Evolutionary conservation across 345 rosid genomes (phyloP).

Genomic region (Lumnitzera racemosa): DNA sequence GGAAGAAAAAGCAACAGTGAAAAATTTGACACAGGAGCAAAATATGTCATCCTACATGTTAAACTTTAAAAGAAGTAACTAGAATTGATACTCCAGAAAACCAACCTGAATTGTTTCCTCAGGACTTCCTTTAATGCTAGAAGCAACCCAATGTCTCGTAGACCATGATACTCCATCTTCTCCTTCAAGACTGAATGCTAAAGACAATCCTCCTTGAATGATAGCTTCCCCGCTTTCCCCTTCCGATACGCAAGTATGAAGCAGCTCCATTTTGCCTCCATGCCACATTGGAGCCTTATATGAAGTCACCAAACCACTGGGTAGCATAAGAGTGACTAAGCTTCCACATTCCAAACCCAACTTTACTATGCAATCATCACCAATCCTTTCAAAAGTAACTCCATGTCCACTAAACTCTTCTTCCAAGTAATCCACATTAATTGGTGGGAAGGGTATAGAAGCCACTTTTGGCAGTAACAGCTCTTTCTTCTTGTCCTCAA

Average conservation of each 20-base stretch:
- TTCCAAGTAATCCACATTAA: conserved; percentile 57
- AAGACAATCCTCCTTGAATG: conserved; percentile 71
- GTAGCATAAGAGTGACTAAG: conserved; percentile 57
- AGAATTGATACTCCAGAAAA: neutral
- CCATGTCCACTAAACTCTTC: conserved; percentile 74
- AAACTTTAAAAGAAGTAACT: too few relatives aligned
- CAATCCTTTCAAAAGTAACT: conserved; percentile 57
- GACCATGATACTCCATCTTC: conserved; percentile 35
- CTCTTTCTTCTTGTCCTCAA: conserved; percentile 15
- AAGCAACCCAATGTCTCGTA: conserved; percentile 45
- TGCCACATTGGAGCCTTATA: conserved; percentile 83
- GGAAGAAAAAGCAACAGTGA: neutral
- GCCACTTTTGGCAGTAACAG: conserved; percentile 33
- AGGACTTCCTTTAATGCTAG: conserved; percentile 49
- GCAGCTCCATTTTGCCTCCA: conserved; percentile 58
- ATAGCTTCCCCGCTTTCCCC: conserved; percentile 43
- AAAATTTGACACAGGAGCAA: neutral
- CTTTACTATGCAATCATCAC: conserved; percentile 61
- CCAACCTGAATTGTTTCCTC: conserved; percentile 42
- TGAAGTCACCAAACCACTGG: conserved; percentile 65
- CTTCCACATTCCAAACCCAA: conserved; percentile 56
- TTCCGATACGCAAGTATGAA: conserved; percentile 64
- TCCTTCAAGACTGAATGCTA: conserved; percentile 34
- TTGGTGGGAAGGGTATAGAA: conserved; percentile 43
- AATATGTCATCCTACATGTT: too few relatives aligned